Conservation (phyloP, 768 basidiomycete species). For the Mycena epipterygia region DNA sequence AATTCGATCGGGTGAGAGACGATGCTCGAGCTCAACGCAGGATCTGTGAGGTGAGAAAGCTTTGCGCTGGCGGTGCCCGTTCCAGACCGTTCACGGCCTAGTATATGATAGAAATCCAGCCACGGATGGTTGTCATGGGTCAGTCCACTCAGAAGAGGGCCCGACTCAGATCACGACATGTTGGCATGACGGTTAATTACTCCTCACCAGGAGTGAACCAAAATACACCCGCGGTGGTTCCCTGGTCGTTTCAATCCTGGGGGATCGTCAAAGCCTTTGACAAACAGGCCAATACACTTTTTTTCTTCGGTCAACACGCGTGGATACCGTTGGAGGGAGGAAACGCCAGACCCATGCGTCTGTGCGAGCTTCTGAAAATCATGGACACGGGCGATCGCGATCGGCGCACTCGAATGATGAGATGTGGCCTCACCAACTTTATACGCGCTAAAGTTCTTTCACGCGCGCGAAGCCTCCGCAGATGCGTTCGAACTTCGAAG, state of each 20-base stretch:
- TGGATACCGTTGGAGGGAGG: too few relatives aligned
- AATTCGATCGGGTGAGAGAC: not conserved
- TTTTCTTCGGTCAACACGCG: too few relatives aligned
- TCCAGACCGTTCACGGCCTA: not conserved
- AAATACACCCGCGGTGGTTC: too few relatives aligned
- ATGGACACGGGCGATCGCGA: not conserved
- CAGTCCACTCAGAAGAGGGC: not conserved
- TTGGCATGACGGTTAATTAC: slow-evolving; percentile 21
- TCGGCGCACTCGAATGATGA: not conserved
- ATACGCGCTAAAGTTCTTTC: not conserved
- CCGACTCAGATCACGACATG: not conserved
- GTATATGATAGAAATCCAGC: not conserved
- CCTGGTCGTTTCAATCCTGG: too few relatives aligned
- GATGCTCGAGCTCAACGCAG: not conserved
- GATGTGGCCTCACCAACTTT: not conserved
- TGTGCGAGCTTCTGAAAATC: not conserved
- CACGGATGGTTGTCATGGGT: slow-evolving; percentile 14
- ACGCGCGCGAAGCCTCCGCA: not conserved
- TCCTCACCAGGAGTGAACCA: too few relatives aligned
- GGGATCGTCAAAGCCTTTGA: not conserved
- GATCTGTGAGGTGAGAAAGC: not conserved
- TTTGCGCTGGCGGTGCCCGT: not conserved
- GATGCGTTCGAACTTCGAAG: not conserved
- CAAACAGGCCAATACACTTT: not conserved
- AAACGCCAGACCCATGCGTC: too few relatives aligned